Base-by-base conservation (phyloP, 2,329 filamentous ascomycete genomes). In the Diaporthe australafricana region DNA sequence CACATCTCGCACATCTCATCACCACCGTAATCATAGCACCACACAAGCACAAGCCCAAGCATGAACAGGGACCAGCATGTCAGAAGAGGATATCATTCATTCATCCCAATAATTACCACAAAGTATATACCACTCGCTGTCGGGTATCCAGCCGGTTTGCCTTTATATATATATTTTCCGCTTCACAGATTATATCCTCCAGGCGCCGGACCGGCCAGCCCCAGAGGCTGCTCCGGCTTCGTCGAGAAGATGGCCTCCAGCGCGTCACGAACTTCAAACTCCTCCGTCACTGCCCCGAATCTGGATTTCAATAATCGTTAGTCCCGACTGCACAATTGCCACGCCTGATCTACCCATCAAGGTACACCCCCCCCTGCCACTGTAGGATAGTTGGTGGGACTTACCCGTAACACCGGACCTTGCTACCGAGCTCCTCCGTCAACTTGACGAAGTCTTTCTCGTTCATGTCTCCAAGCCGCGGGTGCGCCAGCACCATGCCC, bases 351-450 rank as follows among this genome's bases (percentile, higher is more conserved):
- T 12, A 6, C 7, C 32, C 32, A 35, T 35, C 32, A 9, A 35
- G 5, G 5, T 35, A 9, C 32, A 9, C 9, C 5, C 5, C 42
- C 25, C 2, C 4, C 16, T 16, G 1, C 8, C 20, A 20, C 4
- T 22, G 17, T 74, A 66, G 76, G 72, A 25, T 16, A 20, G 11
- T 60, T 32, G 70, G 47, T n/a, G 57, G 32, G 8, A 88, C 92
- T 78, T 84, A 96, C 93, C 96, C 96, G 81, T 98, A 98, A 81
- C 96, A 98, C 74, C 95, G 89, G 72, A 98, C 91, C 83, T 98
- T 98, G 70, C 88, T 88, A 76, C 89, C 86, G 70, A 98, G 86
- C 71, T 94, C 93, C 65, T 91, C 90, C 65, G 93, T 91, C 75
- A 98, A 86, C 74, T 85, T 87, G 76, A 88, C 86, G 76, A 98